These are phyloP conservation scores for Claviceps capensis DNA, from an alignment of 2,329 filamentous ascomycete genomes.

Conservation along the genomic window DNA sequence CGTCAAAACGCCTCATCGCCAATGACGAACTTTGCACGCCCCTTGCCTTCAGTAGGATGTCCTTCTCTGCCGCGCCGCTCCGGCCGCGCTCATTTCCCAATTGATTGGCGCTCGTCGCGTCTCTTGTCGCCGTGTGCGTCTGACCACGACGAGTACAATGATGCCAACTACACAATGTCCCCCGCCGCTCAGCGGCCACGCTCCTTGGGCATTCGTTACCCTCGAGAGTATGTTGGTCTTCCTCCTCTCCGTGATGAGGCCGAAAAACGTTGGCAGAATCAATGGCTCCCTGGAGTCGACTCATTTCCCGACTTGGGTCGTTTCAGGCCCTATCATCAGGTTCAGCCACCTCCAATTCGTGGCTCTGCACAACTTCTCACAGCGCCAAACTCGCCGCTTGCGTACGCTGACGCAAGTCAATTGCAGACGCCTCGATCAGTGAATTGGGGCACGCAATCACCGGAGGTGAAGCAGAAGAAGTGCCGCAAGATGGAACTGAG, in stretches of 20 bases:
- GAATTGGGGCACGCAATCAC: neutral
- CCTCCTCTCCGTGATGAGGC: too few species aligned
- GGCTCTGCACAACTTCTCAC: neutral
- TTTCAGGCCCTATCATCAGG: neutral
- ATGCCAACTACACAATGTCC: constrained; percentile 48
- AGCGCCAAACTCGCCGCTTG: neutral
- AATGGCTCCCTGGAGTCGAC: neutral
- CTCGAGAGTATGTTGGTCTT: too few species aligned
- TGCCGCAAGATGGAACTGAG: neutral
- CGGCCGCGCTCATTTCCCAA: neutral
- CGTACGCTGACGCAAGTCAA: neutral
- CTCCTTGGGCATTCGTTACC: neutral
- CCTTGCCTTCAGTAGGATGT: neutral
- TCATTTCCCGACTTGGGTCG: neutral
- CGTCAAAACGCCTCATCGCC: neutral
- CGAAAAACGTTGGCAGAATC: neutral
- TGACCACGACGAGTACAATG: constrained; percentile 49
- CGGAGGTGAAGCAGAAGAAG: neutral
- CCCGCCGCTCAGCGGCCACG: constrained; percentile 25
- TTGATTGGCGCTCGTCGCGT: constrained; percentile 17
- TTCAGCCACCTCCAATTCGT: constrained; percentile 1
- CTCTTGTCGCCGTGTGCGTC: constrained; percentile 27
- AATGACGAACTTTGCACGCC: neutral
- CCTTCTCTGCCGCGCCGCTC: neutral
- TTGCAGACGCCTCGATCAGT: neutral